Conservation (phyloP, 2,329 filamentous ascomycete genomes). For the Fonsecaea multimorphosa region DNA sequence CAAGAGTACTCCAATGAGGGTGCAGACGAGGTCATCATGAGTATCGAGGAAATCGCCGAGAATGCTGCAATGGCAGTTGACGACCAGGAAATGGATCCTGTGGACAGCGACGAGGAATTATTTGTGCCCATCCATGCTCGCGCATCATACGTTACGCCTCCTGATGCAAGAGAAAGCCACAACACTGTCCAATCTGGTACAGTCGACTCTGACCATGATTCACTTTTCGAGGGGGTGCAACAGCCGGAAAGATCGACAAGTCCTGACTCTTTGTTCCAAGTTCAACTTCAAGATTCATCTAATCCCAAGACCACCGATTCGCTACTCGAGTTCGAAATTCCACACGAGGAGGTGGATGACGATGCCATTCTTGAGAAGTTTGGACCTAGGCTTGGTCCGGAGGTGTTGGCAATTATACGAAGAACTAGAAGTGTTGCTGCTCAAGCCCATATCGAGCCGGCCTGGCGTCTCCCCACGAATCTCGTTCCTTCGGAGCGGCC, state of each 20-base stretch:
- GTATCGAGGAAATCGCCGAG: constrained; percentile 40
- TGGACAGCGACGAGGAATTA: constrained; percentile 27
- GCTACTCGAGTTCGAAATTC: background rate
- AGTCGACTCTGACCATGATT: constrained; percentile 27
- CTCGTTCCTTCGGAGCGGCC: constrained; percentile 12
- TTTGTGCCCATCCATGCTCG: constrained; percentile 20
- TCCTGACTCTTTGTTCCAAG: constrained; percentile 38
- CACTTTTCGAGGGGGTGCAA: constrained; percentile 23
- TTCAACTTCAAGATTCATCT: background rate
- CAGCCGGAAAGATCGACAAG: constrained; percentile 26
- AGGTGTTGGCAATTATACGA: constrained; percentile 33
- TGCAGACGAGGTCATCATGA: constrained; percentile 36
- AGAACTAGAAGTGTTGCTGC: constrained; percentile 28
- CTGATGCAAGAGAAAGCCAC: constrained; percentile 15
- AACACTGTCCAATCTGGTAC: constrained; percentile 5
- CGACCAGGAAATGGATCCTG: constrained; percentile 16
- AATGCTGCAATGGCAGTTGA: constrained; percentile 30
- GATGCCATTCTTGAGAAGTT: constrained; percentile 28
- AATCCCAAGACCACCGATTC: background rate
- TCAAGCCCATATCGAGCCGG: constrained; percentile 39
- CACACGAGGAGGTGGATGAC: constrained; percentile 21
- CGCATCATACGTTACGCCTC: background rate
- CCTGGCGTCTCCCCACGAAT: constrained; percentile 38
- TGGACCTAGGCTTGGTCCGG: constrained; percentile 30
- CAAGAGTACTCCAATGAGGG: constrained; percentile 9